phyloP scores from a whole-genome alignment of 805 yeast genomes.

The Metschnikowia corniflorae region DNA sequence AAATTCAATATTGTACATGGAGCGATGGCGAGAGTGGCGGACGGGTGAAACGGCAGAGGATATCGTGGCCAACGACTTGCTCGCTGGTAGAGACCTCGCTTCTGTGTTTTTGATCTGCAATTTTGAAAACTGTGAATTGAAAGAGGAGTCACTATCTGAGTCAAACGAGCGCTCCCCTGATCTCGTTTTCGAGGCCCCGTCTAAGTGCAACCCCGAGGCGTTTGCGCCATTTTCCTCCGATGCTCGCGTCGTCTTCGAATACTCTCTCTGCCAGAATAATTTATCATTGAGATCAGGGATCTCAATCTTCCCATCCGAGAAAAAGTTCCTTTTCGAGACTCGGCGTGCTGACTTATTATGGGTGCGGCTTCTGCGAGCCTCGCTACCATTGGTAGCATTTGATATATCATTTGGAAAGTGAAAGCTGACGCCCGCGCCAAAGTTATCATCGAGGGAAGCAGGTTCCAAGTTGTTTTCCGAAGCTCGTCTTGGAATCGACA shows the following conservation, averaged over 20 bases:
- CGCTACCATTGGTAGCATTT: constrained; percentile 33
- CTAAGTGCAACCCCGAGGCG: constrained; percentile 24
- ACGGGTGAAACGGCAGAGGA: constrained; percentile 18
- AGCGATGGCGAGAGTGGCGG: constrained; percentile 38
- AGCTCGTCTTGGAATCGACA: constrained; percentile 1
- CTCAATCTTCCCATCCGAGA: constrained; percentile 36
- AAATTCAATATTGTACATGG: constrained; percentile 33
- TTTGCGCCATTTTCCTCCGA: background rate
- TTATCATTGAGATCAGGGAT: constrained; percentile 36
- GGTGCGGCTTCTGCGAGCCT: constrained; percentile 5
- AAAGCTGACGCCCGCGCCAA: constrained; percentile 34
- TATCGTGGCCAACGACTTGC: constrained; percentile 8
- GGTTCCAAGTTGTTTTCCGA: background rate
- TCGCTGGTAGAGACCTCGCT: constrained; percentile 1
- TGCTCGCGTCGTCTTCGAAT: background rate
- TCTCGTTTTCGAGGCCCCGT: constrained; percentile 27
- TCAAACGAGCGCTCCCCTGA: constrained; percentile 27
- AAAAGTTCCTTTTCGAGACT: constrained; percentile 7
- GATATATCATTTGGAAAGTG: constrained; percentile 34
- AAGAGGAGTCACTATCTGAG: constrained; percentile 29
- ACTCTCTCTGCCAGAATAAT: constrained; percentile 1
- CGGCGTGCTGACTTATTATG: constrained; percentile 8
- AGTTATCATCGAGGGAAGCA: constrained; percentile 22
- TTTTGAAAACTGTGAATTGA: constrained; percentile 19
- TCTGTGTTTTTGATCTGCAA: constrained; percentile 7